These are phyloP conservation scores for Acanthochlamys bracteata DNA, from an alignment of 106 monocot genomes.

Conservation along the genomic window DNA sequence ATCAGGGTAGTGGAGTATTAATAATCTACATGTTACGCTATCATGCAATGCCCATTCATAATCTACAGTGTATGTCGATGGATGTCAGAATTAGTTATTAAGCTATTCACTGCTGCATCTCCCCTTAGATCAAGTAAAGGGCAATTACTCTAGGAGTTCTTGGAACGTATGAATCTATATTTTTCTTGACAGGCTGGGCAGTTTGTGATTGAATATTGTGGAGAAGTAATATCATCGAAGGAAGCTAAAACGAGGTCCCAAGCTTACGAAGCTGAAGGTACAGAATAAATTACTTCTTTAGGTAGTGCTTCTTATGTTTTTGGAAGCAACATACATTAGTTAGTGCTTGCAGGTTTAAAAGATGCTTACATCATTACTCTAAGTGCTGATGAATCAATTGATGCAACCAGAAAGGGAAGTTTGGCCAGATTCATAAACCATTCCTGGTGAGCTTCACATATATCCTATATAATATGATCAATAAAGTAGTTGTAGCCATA, in stretches of 20 bases:
- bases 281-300: background rate
- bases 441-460: conserved; percentile 60
- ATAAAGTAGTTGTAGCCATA: background rate
- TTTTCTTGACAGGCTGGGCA: conserved; percentile 60
- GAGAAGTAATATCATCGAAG: conserved; percentile 93
- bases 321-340: background rate
- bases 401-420: conserved; percentile 90
- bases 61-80: too few species aligned
- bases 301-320: background rate
- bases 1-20: too few species aligned
- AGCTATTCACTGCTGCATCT: too few species aligned
- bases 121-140: too few species aligned
- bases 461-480: conserved; percentile 1
- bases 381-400: conserved; percentile 75
- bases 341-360: conserved; percentile 46
- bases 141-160: too few species aligned
- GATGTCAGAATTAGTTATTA: too few species aligned
- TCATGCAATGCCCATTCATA: too few species aligned
- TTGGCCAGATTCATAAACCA: conserved; percentile 95
- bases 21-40: too few species aligned
- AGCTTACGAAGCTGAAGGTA: conserved; percentile 81
- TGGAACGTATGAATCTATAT: background rate
- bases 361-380: conserved; percentile 92
- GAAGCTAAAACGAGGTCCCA: conserved; percentile 72
- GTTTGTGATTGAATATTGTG: conserved; percentile 96